A percentile compares a stretch with the other conserved stretches of the same genome.
phyloP scores from a whole-genome alignment of 495 filamentous ascomycete species.

The Parathielavia appendiculata region DNA sequence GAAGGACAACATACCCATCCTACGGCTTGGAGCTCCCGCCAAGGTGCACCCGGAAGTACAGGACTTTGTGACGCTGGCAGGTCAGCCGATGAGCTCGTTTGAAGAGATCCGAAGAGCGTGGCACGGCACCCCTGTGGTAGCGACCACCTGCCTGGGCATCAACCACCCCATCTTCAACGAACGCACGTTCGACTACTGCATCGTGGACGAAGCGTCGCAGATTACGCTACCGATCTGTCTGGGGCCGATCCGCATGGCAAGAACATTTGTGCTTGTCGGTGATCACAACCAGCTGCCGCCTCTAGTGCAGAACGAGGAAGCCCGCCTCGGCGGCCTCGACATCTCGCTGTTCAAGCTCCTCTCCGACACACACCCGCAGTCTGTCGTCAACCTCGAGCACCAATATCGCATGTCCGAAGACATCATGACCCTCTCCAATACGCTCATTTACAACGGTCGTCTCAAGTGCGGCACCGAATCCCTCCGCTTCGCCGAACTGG shows the following conservation, averaged over 20 bases:
- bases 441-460: constrained; percentile 81
- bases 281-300: constrained; percentile 96
- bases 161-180: constrained; percentile 83
- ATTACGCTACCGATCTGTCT: constrained; percentile 93
- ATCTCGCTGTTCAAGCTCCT: constrained; percentile 89
- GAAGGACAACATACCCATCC: constrained; percentile 68
- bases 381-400: constrained; percentile 85
- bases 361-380: constrained; percentile 77
- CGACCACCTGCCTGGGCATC: constrained; percentile 89
- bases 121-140: constrained; percentile 78
- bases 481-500: constrained; percentile 62
- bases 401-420: constrained; percentile 98
- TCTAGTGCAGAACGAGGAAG: constrained; percentile 86
- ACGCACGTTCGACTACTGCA: constrained; percentile 93
- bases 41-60: constrained; percentile 86
- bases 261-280: constrained; percentile 90
- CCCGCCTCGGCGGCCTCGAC: constrained; percentile 80
- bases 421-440: constrained; percentile 90
- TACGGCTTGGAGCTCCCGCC: constrained; percentile 73
- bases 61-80: constrained; percentile 72
- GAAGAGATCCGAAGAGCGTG: constrained; percentile 79
- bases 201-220: constrained; percentile 96
- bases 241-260: constrained; percentile 87
- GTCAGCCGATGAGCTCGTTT: constrained; percentile 62
- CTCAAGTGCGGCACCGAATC: constrained; percentile 81